Percentiles rank a stretch among this genome's conserved stretches.
Conservation (phyloP, 2,329 filamentous ascomycete genomes). For the Chalaropsis thielavioides region DNA sequence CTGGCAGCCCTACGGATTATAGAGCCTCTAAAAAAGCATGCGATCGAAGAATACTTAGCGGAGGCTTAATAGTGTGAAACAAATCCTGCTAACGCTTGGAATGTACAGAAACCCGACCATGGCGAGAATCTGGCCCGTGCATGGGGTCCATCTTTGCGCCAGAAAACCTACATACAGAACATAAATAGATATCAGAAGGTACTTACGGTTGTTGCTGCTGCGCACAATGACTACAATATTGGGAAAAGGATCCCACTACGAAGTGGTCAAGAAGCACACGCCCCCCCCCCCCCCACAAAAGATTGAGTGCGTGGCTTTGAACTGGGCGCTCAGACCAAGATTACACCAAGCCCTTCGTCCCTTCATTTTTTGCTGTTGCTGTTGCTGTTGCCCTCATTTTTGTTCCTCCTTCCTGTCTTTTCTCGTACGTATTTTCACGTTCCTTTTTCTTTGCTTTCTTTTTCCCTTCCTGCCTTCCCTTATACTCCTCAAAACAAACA, state of each 20-base stretch:
- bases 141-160: background rate
- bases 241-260: background rate
- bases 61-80: background rate
- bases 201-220: background rate
- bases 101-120: background rate
- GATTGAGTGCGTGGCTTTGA: background rate
- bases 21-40: background rate
- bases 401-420: too few species aligned
- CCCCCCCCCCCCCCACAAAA: too few species aligned
- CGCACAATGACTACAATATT: background rate
- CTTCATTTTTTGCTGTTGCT: too few species aligned
- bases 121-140: background rate
- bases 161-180: background rate
- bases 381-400: too few species aligned
- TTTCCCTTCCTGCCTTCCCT: background rate
- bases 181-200: background rate
- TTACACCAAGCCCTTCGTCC: background rate
- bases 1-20: background rate
- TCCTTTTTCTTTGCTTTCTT: background rate
- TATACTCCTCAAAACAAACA: background rate
- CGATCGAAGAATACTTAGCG: background rate
- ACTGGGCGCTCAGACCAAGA: background rate
- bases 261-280: too few species aligned
- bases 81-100: background rate
- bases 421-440: background rate